A percentile compares a stretch with the other conserved stretches of the same genome.
Conservation (phyloP, 1,284 basidiomycete genomes). For the Trametes polyzona region DNA sequence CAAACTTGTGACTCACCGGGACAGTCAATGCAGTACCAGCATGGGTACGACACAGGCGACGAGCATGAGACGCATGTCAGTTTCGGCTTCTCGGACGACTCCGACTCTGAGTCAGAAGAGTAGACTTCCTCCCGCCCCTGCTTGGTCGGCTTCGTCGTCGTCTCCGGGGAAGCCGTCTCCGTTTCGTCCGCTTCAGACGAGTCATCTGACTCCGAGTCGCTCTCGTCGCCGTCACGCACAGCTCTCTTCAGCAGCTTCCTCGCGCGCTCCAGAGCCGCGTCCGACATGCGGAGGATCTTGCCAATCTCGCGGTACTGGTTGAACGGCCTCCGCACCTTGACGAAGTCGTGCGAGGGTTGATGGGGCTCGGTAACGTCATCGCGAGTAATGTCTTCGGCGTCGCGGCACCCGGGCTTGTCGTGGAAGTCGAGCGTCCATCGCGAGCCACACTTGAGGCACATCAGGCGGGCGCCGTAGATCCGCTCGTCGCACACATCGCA, state of each 20-base stretch:
- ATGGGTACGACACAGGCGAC: constrained; percentile 20
- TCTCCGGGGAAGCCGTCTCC: no score
- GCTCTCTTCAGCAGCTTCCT: constrained; percentile 14
- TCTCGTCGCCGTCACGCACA: not conserved
- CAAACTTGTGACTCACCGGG: constrained; percentile 18
- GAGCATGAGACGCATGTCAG: constrained; percentile 22
- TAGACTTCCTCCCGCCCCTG: not conserved
- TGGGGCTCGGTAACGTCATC: constrained; percentile 30
- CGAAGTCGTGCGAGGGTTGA: constrained; percentile 33
- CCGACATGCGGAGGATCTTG: constrained; percentile 17
- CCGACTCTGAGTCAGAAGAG: not conserved
- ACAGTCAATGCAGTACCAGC: constrained; percentile 37
- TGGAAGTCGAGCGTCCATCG: constrained; percentile 30
- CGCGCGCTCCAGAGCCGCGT: constrained; percentile 25
- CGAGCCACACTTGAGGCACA: constrained; percentile 29
- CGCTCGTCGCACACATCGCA: constrained; percentile 27
- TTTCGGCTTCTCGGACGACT: not conserved
- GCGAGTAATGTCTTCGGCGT: constrained; percentile 6
- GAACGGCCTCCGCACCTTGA: constrained; percentile 33
- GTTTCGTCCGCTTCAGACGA: not conserved
- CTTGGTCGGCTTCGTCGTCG: not conserved
- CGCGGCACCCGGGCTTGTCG: constrained; percentile 24
- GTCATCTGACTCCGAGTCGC: not conserved
- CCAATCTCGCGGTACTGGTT: constrained; percentile 30
- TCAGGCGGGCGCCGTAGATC: constrained; percentile 29